A percentile compares a stretch with the other conserved stretches of the same genome.
Conservation (phyloP, 139 green algal species). For the Chlamydomonas applanata region DNA sequence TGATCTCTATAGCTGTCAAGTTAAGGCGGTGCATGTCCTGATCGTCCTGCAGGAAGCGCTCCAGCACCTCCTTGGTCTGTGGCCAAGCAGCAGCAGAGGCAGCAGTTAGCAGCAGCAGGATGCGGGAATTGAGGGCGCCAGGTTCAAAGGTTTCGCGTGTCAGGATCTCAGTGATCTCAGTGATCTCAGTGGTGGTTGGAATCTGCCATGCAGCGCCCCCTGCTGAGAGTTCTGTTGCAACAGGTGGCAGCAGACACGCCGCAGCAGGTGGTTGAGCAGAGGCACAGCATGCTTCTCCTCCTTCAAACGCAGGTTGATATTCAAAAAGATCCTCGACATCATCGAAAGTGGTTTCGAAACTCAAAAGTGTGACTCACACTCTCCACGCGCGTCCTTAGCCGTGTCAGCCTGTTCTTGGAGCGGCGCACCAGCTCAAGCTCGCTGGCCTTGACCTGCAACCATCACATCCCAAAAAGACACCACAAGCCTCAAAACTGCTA, state of each 20-base stretch:
- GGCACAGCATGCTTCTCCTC: too few relatives aligned
- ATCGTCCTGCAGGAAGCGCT: conserved; percentile 67
- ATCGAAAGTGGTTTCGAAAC: neutral
- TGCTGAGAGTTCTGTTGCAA: too few relatives aligned
- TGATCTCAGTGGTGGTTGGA: too few relatives aligned
- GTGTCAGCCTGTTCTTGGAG: conserved; percentile 77
- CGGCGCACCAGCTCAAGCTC: conserved; percentile 89
- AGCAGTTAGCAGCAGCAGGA: neutral
- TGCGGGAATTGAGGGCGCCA: neutral
- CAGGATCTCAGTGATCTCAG: too few relatives aligned
- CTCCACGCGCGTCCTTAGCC: conserved; percentile 52
- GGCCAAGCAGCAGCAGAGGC: neutral
- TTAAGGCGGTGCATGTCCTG: conserved; percentile 62
- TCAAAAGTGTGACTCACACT: conserved; percentile 30
- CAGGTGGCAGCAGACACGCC: too few relatives aligned
- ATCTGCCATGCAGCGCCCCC: too few relatives aligned
- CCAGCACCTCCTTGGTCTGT: conserved; percentile 49
- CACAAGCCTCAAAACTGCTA: too few relatives aligned
- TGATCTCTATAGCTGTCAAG: conserved; percentile 45
- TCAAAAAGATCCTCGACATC: too few relatives aligned
- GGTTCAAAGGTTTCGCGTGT: too few relatives aligned
- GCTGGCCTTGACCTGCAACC: conserved; percentile 43
- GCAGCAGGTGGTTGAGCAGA: too few relatives aligned
- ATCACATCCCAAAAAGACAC: neutral
- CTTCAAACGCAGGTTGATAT: too few relatives aligned